Evolutionary conservation across 495 filamentous ascomycete genomes (phyloP).

Genomic region (Talaromyces liani): DNA sequence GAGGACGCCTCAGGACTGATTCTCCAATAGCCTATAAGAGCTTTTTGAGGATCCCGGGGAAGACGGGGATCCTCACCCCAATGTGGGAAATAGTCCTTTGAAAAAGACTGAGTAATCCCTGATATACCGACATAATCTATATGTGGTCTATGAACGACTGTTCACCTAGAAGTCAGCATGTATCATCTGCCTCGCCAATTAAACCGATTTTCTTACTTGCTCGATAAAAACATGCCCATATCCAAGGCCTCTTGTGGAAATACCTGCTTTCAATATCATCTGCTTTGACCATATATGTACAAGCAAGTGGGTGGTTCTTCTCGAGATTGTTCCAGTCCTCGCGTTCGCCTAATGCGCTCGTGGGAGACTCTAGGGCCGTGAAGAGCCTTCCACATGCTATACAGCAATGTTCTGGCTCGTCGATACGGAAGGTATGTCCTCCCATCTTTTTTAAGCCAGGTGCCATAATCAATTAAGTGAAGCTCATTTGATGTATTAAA

Average conservation of each 20-base stretch:
- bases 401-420: background rate
- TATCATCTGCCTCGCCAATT: background rate
- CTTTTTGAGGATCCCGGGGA: background rate
- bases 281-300: slow-evolving; percentile 5
- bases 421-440: background rate
- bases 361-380: background rate
- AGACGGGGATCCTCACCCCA: background rate
- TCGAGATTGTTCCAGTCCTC: slow-evolving; percentile 1
- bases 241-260: background rate
- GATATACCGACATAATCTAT: slow-evolving; percentile 2
- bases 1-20: background rate
- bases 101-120: background rate
- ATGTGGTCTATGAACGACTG: slow-evolving; percentile 4
- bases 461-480: background rate
- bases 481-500: background rate
- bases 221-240: slow-evolving; percentile 4
- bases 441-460: background rate
- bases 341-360: background rate
- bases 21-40: background rate
- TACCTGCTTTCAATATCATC: slow-evolving; percentile 7
- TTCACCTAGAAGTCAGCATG: background rate
- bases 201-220: background rate
- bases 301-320: background rate
- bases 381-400: background rate
- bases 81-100: background rate